A percentile compares a stretch with the other conserved stretches of the same genome.
Evolutionary conservation across 2,329 filamentous ascomycete genomes (phyloP).

Genomic region (Fusarium algeriense): DNA sequence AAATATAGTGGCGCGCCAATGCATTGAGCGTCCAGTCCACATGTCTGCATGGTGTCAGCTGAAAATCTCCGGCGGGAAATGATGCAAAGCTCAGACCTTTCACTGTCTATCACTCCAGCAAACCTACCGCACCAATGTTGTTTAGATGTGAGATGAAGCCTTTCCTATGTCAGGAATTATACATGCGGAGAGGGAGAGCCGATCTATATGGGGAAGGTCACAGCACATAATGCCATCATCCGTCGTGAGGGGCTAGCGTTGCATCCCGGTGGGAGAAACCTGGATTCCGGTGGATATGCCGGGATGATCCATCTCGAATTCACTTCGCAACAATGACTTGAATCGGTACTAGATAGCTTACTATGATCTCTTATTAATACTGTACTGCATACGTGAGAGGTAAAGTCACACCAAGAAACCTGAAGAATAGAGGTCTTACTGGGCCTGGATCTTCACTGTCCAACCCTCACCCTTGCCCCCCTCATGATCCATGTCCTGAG

Average conservation of each 20-base stretch:
- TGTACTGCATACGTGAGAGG: fast-evolving
- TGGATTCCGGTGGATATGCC: background rate
- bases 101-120: background rate
- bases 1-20: background rate
- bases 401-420: background rate
- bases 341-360: background rate
- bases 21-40: background rate
- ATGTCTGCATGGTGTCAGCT: background rate
- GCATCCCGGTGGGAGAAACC: background rate
- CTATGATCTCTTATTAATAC: fast-evolving
- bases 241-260: background rate
- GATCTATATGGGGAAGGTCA: constrained; percentile 1
- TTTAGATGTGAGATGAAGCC: background rate
- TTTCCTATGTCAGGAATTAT: background rate
- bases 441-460: background rate
- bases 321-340: background rate
- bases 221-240: fast-evolving
- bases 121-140: background rate
- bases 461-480: background rate
- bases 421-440: background rate
- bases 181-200: background rate
- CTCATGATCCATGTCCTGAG: background rate
- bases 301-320: background rate
- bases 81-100: background rate
- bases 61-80: background rate